Base-by-base conservation (phyloP, 2,329 filamentous ascomycete species). In the Cladophialophora exuberans region DNA sequence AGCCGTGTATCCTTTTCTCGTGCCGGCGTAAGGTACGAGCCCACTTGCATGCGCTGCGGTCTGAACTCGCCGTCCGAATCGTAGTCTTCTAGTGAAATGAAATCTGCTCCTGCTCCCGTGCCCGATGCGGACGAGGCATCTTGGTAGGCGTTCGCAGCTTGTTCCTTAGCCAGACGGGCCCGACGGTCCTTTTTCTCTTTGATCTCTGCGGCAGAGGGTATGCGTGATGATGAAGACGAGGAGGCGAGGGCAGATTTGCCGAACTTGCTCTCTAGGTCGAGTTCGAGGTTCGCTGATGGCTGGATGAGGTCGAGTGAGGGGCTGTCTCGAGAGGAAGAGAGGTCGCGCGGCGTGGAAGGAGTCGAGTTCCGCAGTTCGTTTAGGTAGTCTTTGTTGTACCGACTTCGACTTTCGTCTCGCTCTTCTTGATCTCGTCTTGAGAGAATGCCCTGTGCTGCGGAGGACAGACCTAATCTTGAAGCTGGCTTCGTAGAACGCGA, bases 111-210 rank as follows among this genome's bases (percentile, higher is more conserved):
- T 13, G 39, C 39, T 3, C 18, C 22, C 9, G 20, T 22, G 6
- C 39, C 11, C 33, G 28, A 1, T 41, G 3, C 17, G 26, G 6
- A 18, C 11, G 18, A 6, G 39, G 4, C 6, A n/a, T 23, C 18
- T 39, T 26, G 9, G 18, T 42, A 42, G 18, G 39, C 39, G 26
- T 42, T 26, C 13, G 39, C 39, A 22, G 39, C 39, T 42, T 42
- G 39, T 25, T 42, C 85, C 49, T 84, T 80, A 0, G 91, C 92
- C 9, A 95, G 72, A 1, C 93, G 85, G n/a, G 88, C 87, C 13
- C 93, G 83, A 1, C 94, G 84, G 57, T 90, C 89, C 72, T 97
- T 97, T 76, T 92, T 95, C 72, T 96, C 92, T 23, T 82, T 83
- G 46, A 97, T 96, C 67, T 97, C 89, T 2, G 88, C 83, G 58